Conservation (phyloP, 73 alveolate species). For the Symbiodinium natans region DNA sequence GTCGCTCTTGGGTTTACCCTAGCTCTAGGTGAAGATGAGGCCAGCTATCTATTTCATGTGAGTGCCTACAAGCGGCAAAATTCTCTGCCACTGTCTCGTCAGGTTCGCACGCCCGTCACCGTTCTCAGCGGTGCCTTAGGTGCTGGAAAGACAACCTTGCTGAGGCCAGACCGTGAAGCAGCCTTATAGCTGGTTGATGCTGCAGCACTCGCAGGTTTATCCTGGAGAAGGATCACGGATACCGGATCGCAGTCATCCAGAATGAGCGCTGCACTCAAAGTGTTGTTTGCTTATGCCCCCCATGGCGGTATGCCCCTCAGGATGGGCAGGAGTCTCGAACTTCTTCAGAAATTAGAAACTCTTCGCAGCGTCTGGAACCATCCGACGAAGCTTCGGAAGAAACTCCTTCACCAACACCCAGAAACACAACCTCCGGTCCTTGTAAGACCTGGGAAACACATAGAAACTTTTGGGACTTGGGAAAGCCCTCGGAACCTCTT, state of each 20-base stretch:
- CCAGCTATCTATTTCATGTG: too few species aligned
- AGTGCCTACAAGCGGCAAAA: too few species aligned
- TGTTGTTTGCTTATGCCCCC: neutral
- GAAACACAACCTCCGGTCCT: too few species aligned
- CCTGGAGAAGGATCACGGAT: constrained; percentile 66
- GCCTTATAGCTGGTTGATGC: neutral
- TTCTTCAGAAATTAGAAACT: too few species aligned
- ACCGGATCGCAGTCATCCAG: constrained; percentile 75
- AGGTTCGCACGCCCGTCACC: constrained; percentile 76
- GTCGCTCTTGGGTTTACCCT: too few species aligned
- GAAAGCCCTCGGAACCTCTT: neutral
- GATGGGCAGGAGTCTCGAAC: neutral
- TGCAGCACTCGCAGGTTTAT: neutral
- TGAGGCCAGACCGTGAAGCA: constrained; percentile 18
- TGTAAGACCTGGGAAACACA: neutral
- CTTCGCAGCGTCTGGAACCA: too few species aligned
- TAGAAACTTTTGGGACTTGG: neutral
- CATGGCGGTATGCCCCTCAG: too few species aligned
- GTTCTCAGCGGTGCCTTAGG: constrained; percentile 74
- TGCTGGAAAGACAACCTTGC: constrained; percentile 76
- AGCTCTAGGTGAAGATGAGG: neutral
- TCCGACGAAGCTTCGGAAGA: too few species aligned
- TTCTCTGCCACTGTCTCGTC: too few species aligned
- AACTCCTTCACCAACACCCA: too few species aligned
- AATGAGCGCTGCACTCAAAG: constrained; percentile 14